Evolutionary conservation across 208 protist genomes (phyloP).

Genomic region (Crithidia expoeki): DNA sequence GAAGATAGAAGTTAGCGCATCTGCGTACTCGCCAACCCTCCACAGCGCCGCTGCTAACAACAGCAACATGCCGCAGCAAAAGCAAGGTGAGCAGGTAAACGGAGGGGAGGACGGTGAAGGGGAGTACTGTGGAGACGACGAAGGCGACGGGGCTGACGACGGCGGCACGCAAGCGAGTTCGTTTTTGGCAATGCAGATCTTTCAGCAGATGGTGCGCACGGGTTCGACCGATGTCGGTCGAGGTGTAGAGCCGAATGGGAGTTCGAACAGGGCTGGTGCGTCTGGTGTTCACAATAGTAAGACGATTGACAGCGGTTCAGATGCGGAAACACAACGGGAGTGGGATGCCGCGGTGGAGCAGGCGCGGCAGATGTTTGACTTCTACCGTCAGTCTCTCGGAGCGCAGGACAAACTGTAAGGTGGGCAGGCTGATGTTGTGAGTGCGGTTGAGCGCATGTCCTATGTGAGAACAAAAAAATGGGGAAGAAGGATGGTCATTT

Average conservation of each 20-base stretch:
- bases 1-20: not conserved
- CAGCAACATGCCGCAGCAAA: not conserved
- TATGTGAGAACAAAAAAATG: not conserved
- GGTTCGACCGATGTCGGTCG: conserved; percentile 25
- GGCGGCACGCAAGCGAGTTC: not conserved
- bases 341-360: conserved; percentile 50
- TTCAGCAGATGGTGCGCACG: conserved; percentile 48
- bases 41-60: not conserved
- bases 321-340: conserved; percentile 32
- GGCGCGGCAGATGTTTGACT: conserved; percentile 62
- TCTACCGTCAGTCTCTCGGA: conserved; percentile 38
- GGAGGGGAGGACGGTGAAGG: not conserved
- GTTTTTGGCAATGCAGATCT: conserved; percentile 29
- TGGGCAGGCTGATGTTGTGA: too few relatives aligned
- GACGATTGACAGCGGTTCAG: conserved; percentile 2
- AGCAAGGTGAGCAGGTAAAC: not conserved
- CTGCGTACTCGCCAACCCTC: not conserved
- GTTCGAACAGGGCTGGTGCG: not conserved
- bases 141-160: not conserved
- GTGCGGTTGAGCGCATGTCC: too few relatives aligned
- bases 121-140: not conserved
- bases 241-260: not conserved
- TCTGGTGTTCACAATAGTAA: not conserved
- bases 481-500: too few relatives aligned
- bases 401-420: not conserved